phyloP scores from a whole-genome alignment of 805 yeast genomes.

The Zygosaccharomyces bisporus region DNA sequence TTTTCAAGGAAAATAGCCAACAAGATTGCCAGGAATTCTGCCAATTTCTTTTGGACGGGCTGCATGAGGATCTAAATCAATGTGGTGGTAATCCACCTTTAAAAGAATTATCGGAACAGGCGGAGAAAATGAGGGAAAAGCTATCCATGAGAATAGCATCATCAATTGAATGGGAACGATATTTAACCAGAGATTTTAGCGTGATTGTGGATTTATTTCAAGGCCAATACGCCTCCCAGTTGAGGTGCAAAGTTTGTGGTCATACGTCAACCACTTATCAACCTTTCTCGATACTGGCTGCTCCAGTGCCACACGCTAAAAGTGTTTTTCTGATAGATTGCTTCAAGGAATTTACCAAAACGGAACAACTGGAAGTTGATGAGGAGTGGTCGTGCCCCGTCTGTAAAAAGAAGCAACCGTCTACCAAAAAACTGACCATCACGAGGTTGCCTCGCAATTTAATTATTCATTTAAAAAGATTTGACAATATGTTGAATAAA shows the following conservation, averaged over 20 bases:
- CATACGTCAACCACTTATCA: constrained; percentile 82
- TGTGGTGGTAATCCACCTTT: constrained; percentile 50
- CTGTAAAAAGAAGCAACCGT: constrained; percentile 59
- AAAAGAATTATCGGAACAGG: constrained; percentile 61
- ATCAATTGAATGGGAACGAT: constrained; percentile 88
- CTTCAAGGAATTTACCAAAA: constrained; percentile 68
- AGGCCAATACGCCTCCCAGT: constrained; percentile 81
- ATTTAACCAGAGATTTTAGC: constrained; percentile 73
- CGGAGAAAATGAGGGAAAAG: constrained; percentile 66
- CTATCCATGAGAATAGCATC: constrained; percentile 77
- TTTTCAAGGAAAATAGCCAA: constrained; percentile 78
- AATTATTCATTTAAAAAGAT: constrained; percentile 82
- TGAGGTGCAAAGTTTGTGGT: constrained; percentile 68
- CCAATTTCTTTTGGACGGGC: constrained; percentile 79
- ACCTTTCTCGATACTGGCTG: constrained; percentile 70
- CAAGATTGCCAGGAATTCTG: constrained; percentile 94
- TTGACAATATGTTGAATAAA: constrained; percentile 47
- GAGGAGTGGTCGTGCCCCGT: constrained; percentile 82
- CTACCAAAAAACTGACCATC: constrained; percentile 66
- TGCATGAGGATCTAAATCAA: constrained; percentile 85
- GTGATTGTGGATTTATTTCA: constrained; percentile 77
- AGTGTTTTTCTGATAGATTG: constrained; percentile 53
- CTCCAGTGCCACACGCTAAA: constrained; percentile 65
- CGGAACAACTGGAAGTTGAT: constrained; percentile 70
- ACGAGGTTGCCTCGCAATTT: constrained; percentile 75